Evolutionary conservation across 345 rosid genomes (phyloP), one percentile per base, ranked within the genome.

Genomic region (Gossypium arboreum): DNA sequence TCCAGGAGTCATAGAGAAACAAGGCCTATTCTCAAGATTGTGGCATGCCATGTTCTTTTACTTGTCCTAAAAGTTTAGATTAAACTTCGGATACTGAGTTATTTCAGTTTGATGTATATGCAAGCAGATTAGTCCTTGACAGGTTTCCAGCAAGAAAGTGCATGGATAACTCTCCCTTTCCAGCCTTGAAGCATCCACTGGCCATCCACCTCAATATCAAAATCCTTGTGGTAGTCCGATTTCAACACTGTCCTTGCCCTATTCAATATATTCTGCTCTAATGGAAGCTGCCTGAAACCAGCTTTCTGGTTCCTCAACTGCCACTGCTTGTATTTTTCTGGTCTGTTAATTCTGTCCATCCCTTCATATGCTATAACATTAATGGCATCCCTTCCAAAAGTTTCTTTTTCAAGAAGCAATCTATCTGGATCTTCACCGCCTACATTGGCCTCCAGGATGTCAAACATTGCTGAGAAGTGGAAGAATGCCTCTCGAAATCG

Each of bases 101-200:
- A 34, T 34, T 34, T 34, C 39, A 34, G 41, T 34, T 34, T 34
- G 41, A 34, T 34, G 41, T 34, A 34, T 34, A 34, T 34, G 7
- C 7, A 55, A 55, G 24, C 59, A 55, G 59, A 18, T 55, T 55
- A 55, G 22, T 68, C 74, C 62, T 39, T 27, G 64, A 59, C 39
- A 58, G 63, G 39, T 58, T 58, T 58, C 63, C 63, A 59, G 63
- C 63, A 59, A 59, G 63, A 59, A 59, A 59, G 34, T 24, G 63
- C 63, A 59, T 59, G 63, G 39, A 11, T 59, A 24, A 24, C 17
- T 59, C 39, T 59, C 10, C 97, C 94, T 56, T 92, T 92, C 97
- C 97, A 92, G n/a, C 96, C 96, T 69, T 86, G 94, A 52, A 91
- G 85, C 91, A 91, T 81, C 93, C 96, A 92, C 2, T 81, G 72